Evolutionary conservation across 139 green algal species (phyloP).

Genomic region (Micractinium sp.): DNA sequence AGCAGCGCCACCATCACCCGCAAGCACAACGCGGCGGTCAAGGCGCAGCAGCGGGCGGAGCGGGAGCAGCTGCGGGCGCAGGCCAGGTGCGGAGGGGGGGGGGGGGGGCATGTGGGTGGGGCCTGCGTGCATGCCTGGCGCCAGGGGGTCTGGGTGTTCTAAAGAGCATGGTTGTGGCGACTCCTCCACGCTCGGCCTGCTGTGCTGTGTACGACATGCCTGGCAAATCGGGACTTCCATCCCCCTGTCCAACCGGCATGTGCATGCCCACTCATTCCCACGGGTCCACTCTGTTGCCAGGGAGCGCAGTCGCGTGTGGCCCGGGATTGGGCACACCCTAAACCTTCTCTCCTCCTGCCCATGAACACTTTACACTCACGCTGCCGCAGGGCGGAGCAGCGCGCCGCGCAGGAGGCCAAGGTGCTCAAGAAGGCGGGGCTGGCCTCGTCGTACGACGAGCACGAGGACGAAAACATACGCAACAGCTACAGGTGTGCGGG

Average conservation of each 20-base stretch:
- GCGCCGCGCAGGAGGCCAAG: constrained; percentile 50
- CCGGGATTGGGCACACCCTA: too few relatives aligned
- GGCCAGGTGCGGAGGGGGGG: not conserved
- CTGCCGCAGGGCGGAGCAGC: constrained; percentile 46
- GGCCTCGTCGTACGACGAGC: constrained; percentile 16
- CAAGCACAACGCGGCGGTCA: constrained; percentile 37
- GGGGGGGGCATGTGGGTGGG: not conserved
- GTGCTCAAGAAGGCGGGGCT: constrained; percentile 47
- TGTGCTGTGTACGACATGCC: too few relatives aligned
- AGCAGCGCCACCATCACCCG: constrained; percentile 23
- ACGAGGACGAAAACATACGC: constrained; percentile 27
- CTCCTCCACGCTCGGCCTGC: too few relatives aligned
- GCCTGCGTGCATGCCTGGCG: too few relatives aligned
- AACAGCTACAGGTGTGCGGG: constrained; percentile 12
- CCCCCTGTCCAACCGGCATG: too few relatives aligned
- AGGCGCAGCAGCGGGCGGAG: constrained; percentile 21
- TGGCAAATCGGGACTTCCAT: too few relatives aligned
- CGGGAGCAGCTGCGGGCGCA: constrained; percentile 9
- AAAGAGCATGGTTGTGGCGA: too few relatives aligned
- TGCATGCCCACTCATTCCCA: too few relatives aligned
- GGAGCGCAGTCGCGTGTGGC: not conserved
- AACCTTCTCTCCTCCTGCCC: not conserved
- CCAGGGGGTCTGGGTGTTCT: too few relatives aligned
- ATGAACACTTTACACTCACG: too few relatives aligned
- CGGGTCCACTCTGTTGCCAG: too few relatives aligned